Percentiles rank a stretch among this genome's conserved stretches.
These are phyloP conservation scores for Cornus kousa DNA, from an alignment of 148 eudicot species.

Conservation along the genomic window DNA sequence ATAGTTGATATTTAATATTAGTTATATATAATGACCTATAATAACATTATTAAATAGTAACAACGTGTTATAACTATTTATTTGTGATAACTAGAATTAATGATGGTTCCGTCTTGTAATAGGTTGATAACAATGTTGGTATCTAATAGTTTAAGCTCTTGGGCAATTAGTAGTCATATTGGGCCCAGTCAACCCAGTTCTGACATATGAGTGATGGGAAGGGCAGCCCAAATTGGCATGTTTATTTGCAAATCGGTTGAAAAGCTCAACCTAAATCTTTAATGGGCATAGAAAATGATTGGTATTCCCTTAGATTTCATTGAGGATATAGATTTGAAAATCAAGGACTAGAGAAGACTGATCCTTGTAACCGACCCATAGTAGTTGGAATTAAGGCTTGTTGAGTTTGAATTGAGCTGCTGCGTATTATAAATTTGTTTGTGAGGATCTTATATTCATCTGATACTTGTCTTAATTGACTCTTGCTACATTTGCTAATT, in stretches of 20 bases:
- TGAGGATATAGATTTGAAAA: not conserved
- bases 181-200: not conserved
- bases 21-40: not conserved
- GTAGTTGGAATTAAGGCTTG: not conserved
- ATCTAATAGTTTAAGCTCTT: no score
- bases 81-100: no score
- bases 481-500: conserved; percentile 10
- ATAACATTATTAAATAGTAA: not conserved
- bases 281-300: not conserved
- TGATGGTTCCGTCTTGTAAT: no score
- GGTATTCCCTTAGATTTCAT: not conserved
- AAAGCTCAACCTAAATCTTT: not conserved
- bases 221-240: not conserved
- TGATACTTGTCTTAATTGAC: not conserved
- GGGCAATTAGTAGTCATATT: not conserved
- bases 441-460: not conserved
- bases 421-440: not conserved
- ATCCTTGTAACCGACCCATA: not conserved
- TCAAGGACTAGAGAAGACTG: not conserved
- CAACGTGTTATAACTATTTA: no score
- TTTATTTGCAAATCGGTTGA: not conserved
- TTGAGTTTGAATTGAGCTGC: not conserved
- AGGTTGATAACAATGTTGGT: no score
- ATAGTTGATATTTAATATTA: not conserved
- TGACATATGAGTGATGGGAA: not conserved